Base-by-base conservation (phyloP, 768 basidiomycete genomes). In the Brasilioporus rufonigricans region DNA sequence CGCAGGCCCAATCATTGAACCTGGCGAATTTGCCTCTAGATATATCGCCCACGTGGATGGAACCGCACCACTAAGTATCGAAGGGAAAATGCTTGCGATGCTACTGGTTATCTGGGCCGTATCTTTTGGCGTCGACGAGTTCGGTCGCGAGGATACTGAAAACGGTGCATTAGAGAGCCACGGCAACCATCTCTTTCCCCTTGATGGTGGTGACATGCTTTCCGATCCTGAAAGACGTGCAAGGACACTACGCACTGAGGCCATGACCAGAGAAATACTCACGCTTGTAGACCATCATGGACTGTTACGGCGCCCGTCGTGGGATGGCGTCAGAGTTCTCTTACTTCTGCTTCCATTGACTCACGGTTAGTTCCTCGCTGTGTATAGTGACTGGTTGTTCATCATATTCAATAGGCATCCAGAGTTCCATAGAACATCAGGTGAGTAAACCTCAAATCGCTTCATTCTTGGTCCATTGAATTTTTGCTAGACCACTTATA, bases 21-120 rank as follows among this genome's bases (percentile, higher is more conserved):
- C 89, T 5, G 74, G 74, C 36, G 92, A 95, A 65, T 95, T 93
- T 62, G 75, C 81, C 24, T 74, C 81, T n/a, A 80, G 92, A 44
- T 94, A 84, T 64, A 69, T 78, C 16, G 82, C 85, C 32, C 89
- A 87, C 64, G 68, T 70, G 52, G 83, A 88, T 55, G 86, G 86
- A 1, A 73, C 78, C 5, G 77, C 81, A 18, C 71, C 80, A 16
- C 80, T 96, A 12, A 80, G 82, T n/a, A 76, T 81, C 45, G 86
- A 91, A 60, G 93, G 87, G 13, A 81, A 82, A 39, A 80, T 96
- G 52, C 78, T 97, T 38, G 79, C 85, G 19, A 87, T 90, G 78
- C 71, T 91, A 29, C 77, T 96, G 21, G 90, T 90, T 41, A 83
- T 88, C 21, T 97, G 93, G 93, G 94, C 92, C 0, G 82, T 86